phyloP scores from a whole-genome alignment of 768 basidiomycete genomes.

The Rickenella mellea region DNA sequence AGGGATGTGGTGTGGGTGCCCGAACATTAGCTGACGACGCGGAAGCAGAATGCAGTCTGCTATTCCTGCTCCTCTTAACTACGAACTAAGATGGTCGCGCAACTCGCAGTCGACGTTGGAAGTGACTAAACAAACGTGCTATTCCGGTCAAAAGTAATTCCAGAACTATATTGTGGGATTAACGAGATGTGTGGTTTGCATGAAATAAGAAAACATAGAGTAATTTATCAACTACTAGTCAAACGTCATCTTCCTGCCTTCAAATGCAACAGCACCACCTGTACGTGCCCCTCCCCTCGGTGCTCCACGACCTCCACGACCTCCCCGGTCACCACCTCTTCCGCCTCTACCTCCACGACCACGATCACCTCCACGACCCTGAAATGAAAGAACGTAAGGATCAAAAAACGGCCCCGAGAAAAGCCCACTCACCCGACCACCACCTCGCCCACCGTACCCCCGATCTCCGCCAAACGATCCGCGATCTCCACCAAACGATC shows the following conservation, averaged over 20 bases:
- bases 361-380: slow-evolving; percentile 27
- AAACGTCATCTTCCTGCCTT: slow-evolving; percentile 66
- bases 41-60: too few relatives aligned
- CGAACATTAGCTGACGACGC: slow-evolving; percentile 24
- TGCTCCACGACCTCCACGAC: slow-evolving; percentile 26
- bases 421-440: slow-evolving; percentile 26
- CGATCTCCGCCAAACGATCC: slow-evolving; percentile 23
- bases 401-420: slow-evolving; percentile 15
- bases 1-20: slow-evolving; percentile 44
- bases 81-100: too few relatives aligned
- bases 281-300: slow-evolving; percentile 38
- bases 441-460: slow-evolving; percentile 24
- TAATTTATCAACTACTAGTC: too few relatives aligned
- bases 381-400: slow-evolving; percentile 16
- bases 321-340: slow-evolving; percentile 30
- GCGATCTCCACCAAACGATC: slow-evolving; percentile 7
- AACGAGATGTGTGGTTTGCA: too few relatives aligned
- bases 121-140: too few relatives aligned
- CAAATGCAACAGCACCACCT: slow-evolving; percentile 54
- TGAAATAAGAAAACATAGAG: too few relatives aligned
- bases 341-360: slow-evolving; percentile 27
- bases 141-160: too few relatives aligned
- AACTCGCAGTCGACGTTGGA: too few relatives aligned
- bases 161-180: too few relatives aligned
- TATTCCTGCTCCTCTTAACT: too few relatives aligned